phyloP scores from a whole-genome alignment of 1,284 basidiomycete genomes.

The Mycena citricolor region DNA sequence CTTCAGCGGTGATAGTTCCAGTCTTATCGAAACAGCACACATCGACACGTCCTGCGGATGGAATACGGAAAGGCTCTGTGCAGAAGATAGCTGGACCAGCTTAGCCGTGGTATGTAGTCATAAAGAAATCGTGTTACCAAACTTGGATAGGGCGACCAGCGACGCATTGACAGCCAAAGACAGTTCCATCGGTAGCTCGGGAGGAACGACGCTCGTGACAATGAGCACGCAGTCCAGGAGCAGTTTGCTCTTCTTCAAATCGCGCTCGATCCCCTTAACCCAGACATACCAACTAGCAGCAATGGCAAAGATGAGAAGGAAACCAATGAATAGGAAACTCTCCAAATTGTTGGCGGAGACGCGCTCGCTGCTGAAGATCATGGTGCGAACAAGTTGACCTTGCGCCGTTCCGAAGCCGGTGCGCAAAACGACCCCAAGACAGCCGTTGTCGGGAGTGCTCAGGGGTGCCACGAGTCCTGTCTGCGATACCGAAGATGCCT shows the following conservation, averaged over 20 bases:
- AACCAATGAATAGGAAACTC: conserved; percentile 93
- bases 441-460: conserved; percentile 84
- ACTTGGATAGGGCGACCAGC: conserved; percentile 90
- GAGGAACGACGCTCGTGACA: conserved; percentile 93
- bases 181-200: conserved; percentile 95
- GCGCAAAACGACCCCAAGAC: conserved; percentile 86
- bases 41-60: conserved; percentile 89
- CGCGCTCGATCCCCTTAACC: conserved; percentile 88
- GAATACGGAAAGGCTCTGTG: conserved; percentile 96
- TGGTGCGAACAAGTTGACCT: conserved; percentile 92
- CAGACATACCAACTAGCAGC: conserved; percentile 96
- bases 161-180: conserved; percentile 93
- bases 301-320: conserved; percentile 93
- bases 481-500: conserved; percentile 62
- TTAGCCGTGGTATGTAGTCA: not conserved
- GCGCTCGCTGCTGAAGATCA: conserved; percentile 96
- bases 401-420: conserved; percentile 98
- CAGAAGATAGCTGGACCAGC: conserved; percentile 83
- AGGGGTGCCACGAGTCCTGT: conserved; percentile 43
- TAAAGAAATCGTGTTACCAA: conserved; percentile 47
- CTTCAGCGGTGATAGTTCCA: conserved; percentile 93
- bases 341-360: conserved; percentile 94
- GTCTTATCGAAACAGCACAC: conserved; percentile 99
- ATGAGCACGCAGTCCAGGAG: conserved; percentile 92
- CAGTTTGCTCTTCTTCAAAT: conserved; percentile 90